These are phyloP conservation scores for Drechslerella dactyloides DNA, from an alignment of 2,329 filamentous ascomycete genomes.

Conservation along the genomic window DNA sequence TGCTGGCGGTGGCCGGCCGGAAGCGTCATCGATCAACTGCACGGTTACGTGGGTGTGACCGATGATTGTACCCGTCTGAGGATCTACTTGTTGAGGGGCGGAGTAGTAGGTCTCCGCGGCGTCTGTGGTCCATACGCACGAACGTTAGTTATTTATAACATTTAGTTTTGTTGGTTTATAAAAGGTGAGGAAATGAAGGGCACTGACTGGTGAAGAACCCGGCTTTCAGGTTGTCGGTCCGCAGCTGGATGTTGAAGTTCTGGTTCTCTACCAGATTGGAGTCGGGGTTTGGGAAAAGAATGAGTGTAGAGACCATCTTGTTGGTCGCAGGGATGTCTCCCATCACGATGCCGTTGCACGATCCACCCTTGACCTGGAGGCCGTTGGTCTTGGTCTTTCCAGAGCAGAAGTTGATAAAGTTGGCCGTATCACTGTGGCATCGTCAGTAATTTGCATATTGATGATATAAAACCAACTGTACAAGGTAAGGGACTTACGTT, in stretches of 20 bases:
- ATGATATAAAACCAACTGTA: background rate
- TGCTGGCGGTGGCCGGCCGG: conserved; percentile 60
- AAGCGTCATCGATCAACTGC: conserved; percentile 62
- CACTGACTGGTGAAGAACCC: conserved; percentile 65
- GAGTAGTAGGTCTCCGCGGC: conserved; percentile 68
- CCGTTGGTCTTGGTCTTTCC: conserved; percentile 68
- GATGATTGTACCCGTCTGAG: conserved; percentile 61
- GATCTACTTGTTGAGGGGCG: conserved; percentile 65
- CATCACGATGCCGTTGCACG: conserved; percentile 70
- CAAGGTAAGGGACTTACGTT: conserved; percentile 60
- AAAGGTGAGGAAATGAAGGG: background rate
- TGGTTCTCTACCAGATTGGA: conserved; percentile 61
- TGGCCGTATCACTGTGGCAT: conserved; percentile 63
- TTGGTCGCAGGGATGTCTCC: conserved; percentile 65
- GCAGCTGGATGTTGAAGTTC: conserved; percentile 65
- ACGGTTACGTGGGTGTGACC: conserved; percentile 68
- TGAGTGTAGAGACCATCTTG: conserved; percentile 67
- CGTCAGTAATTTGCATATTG: conserved; percentile 46
- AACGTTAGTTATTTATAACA: conserved; percentile 3
- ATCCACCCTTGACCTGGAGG: conserved; percentile 65
- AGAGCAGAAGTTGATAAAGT: conserved; percentile 70
- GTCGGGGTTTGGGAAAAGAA: conserved; percentile 64
- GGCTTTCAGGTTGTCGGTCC: conserved; percentile 64
- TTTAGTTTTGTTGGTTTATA: conserved; percentile 11
- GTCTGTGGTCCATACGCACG: conserved; percentile 55